These are phyloP conservation scores for Balamuthia mandrillaris DNA, from an alignment of 208 protist species.

Conservation along the genomic window DNA sequence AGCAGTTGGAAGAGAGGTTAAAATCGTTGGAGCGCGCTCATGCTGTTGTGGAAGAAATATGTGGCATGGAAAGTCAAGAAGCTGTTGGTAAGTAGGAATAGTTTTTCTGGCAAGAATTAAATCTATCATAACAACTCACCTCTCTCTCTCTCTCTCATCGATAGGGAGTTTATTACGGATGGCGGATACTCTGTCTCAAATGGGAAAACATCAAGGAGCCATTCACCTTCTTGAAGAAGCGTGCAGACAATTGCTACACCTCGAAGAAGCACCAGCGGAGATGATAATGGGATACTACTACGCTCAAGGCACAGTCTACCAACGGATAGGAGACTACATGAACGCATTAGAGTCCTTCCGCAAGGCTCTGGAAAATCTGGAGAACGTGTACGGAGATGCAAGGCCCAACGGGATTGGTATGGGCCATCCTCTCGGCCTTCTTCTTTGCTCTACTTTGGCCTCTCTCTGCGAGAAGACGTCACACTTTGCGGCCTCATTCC, in stretches of 20 bases:
- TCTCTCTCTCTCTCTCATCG: too few relatives aligned
- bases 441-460: constrained; percentile 24
- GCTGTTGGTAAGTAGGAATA: too few relatives aligned
- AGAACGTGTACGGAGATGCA: constrained; percentile 35
- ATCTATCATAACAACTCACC: too few relatives aligned
- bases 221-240: neutral
- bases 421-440: constrained; percentile 26
- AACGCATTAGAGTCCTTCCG: neutral
- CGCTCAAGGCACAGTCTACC: constrained; percentile 8
- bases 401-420: neutral
- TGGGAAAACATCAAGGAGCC: neutral
- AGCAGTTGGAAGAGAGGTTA: too few relatives aligned
- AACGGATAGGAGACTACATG: constrained; percentile 20
- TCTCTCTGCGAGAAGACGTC: constrained; percentile 13
- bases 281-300: constrained; percentile 35
- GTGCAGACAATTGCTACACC: neutral
- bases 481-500: constrained; percentile 19
- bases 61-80: too few relatives aligned
- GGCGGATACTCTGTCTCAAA: too few relatives aligned
- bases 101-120: too few relatives aligned
- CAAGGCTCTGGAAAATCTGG: neutral
- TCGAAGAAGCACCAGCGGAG: constrained; percentile 25
- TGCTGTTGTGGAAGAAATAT: too few relatives aligned
- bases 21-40: too few relatives aligned
- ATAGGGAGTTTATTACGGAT: too few relatives aligned